Conservation (phyloP, 768 basidiomycete genomes). For the Neoboletus magnificus region DNA sequence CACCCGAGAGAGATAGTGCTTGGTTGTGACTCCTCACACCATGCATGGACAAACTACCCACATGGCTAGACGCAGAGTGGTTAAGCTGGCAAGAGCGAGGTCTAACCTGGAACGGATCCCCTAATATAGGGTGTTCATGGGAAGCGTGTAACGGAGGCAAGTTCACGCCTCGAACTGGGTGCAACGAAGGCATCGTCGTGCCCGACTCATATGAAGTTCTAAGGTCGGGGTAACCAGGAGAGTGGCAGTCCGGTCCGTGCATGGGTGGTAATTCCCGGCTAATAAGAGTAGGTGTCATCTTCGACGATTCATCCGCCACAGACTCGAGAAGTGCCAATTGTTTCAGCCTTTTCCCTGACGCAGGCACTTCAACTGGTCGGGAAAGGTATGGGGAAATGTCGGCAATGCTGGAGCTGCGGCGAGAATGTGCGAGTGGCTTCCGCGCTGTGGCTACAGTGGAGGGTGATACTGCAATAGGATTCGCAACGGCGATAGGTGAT, state of each 20-base stretch:
- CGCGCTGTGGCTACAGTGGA: conserved; percentile 15
- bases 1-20: conserved; percentile 8
- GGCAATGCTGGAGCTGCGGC: conserved; percentile 47
- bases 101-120: conserved; percentile 43
- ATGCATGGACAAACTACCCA: conserved; percentile 8
- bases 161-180: conserved; percentile 7
- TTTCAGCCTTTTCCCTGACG: conserved; percentile 61
- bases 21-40: conserved; percentile 16
- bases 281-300: conserved; percentile 46
- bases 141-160: not conserved
- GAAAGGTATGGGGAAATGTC: conserved; percentile 71
- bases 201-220: conserved; percentile 38
- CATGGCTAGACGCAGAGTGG: conserved; percentile 27
- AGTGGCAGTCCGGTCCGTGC: not conserved
- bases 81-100: conserved; percentile 47
- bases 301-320: conserved; percentile 70
- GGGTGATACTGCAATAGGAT: conserved; percentile 7
- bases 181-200: conserved; percentile 2
- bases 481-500: conserved; percentile 6
- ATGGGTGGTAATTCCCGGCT: conserved; percentile 23
- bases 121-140: conserved; percentile 5
- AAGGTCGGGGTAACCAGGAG: conserved; percentile 13
- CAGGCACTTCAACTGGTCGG: conserved; percentile 49
- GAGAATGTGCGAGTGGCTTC: conserved; percentile 26
- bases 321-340: conserved; percentile 70